A percentile compares a stretch with the other conserved stretches of the same genome.
Evolutionary conservation across 495 filamentous ascomycete genomes (phyloP).

Genomic region (Chlorociboria aeruginascens): DNA sequence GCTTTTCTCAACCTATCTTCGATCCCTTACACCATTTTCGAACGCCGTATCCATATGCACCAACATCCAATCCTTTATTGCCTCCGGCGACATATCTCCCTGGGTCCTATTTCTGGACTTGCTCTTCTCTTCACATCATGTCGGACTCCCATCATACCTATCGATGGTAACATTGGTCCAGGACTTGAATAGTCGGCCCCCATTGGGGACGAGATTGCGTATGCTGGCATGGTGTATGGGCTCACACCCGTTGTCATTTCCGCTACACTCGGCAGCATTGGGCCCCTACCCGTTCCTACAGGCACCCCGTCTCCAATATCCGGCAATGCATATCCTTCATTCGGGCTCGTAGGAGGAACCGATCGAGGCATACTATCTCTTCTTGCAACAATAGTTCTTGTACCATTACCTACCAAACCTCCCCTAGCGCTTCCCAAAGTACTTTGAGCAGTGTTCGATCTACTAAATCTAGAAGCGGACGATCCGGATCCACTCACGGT

Average conservation of each 20-base stretch:
- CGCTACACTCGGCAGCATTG: constrained; percentile 36
- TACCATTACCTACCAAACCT: constrained; percentile 29
- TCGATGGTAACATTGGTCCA: constrained; percentile 25
- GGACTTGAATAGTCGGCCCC: constrained; percentile 28
- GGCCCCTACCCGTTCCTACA: constrained; percentile 19
- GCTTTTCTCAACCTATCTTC: not conserved
- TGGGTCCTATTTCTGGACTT: constrained; percentile 24
- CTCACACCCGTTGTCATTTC: constrained; percentile 44
- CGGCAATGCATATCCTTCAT: constrained; percentile 18
- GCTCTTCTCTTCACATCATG: constrained; percentile 11
- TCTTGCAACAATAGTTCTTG: constrained; percentile 15
- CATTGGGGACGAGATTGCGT: constrained; percentile 22
- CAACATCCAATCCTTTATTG: constrained; percentile 14
- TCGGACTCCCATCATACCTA: constrained; percentile 17
- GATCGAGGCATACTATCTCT: constrained; percentile 31
- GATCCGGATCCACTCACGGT: constrained; percentile 24
- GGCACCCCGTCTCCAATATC: constrained; percentile 19
- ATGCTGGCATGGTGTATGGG: constrained; percentile 41
- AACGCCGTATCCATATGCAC: constrained; percentile 2
- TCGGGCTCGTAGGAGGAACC: constrained; percentile 25
- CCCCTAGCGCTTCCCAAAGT: constrained; percentile 1
- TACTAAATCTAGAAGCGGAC: constrained; percentile 7
- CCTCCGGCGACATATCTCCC: constrained; percentile 32
- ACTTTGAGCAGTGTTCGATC: constrained; percentile 8
- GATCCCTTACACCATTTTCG: not conserved